Percentiles rank a stretch among this genome's conserved stretches.
phyloP scores from a whole-genome alignment of 306 rosid genomes.

The Myrica gale region DNA sequence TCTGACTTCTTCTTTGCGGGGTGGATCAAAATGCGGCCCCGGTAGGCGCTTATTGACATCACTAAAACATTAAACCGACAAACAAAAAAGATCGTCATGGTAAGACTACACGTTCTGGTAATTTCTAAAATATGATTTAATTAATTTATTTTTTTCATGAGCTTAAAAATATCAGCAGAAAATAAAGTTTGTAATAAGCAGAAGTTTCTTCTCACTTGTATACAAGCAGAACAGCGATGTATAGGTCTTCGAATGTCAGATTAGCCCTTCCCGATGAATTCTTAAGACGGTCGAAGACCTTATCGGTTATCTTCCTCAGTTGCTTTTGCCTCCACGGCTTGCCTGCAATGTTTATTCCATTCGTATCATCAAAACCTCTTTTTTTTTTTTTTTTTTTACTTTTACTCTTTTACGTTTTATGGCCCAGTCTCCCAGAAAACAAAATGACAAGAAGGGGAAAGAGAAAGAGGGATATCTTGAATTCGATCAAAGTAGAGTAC shows the following conservation, averaged over 20 bases:
- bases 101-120: background rate
- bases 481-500: background rate
- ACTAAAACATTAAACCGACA: slow-evolving; percentile 35
- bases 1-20: slow-evolving; percentile 53
- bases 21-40: slow-evolving; percentile 85
- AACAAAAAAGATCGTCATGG: background rate
- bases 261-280: slow-evolving; percentile 32
- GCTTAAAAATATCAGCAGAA: background rate
- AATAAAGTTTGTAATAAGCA: background rate
- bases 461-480: background rate
- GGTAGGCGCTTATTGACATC: slow-evolving; percentile 81
- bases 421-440: too few species aligned
- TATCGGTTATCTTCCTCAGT: slow-evolving; percentile 60
- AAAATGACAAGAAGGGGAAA: background rate
- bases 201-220: slow-evolving; percentile 61
- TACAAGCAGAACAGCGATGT: slow-evolving; percentile 77
- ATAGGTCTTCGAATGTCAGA: slow-evolving; percentile 70
- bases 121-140: too few species aligned
- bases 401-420: background rate
- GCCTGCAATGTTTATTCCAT: slow-evolving; percentile 35
- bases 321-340: slow-evolving; percentile 59
- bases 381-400: background rate
- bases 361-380: background rate
- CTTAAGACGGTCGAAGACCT: slow-evolving; percentile 43
- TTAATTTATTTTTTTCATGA: too few species aligned